Conservation (phyloP, 768 basidiomycete species). For the Boletus rubescentipes region DNA sequence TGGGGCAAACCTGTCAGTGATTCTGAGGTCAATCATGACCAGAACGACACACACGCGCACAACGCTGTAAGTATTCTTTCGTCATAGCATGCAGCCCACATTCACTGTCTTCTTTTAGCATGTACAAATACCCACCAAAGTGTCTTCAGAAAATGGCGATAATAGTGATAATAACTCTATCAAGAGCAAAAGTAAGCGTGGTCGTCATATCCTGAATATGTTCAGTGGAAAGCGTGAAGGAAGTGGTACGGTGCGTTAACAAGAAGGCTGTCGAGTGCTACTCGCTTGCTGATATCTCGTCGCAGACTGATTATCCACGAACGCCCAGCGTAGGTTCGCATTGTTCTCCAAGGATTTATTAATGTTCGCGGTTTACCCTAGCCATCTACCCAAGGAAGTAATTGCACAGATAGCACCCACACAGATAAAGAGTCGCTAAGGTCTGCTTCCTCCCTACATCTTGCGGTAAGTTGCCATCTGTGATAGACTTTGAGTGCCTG, state of each 20-base stretch:
- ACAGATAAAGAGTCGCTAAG: background rate
- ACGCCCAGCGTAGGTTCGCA: constrained; percentile 5
- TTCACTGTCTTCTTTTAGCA: background rate
- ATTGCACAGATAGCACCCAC: background rate
- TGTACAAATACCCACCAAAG: background rate
- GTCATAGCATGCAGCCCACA: background rate
- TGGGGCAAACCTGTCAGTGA: background rate
- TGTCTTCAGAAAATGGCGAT: background rate
- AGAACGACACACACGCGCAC: background rate
- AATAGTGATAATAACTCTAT: background rate
- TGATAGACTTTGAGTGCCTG: background rate
- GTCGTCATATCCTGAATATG: background rate
- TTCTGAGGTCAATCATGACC: background rate
- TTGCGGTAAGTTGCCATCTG: background rate
- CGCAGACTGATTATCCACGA: background rate
- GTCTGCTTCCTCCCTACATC: background rate
- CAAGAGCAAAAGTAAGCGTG: background rate
- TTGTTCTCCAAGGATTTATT: background rate
- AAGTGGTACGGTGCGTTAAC: background rate
- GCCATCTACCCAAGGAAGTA: constrained; percentile 2
- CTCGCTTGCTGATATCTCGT: background rate
- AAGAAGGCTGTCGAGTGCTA: background rate
- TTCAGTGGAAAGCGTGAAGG: background rate
- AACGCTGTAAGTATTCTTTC: background rate
- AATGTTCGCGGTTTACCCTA: background rate